Evolutionary conservation across 192 early-diverging fungal species (phyloP).

Genomic region (Kickxella alabastrina): DNA sequence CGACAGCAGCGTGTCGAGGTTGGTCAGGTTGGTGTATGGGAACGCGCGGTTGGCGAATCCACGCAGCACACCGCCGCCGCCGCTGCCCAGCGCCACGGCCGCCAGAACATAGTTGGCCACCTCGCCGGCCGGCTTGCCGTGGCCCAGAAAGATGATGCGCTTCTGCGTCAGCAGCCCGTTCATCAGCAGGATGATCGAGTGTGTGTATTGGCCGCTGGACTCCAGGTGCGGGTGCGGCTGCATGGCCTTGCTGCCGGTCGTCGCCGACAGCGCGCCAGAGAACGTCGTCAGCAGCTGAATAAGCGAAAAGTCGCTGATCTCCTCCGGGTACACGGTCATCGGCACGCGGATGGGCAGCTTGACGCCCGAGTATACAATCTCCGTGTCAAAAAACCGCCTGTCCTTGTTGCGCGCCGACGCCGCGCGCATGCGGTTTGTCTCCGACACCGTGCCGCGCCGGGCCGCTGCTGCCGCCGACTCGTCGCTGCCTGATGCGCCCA

Average conservation of each 20-base stretch:
- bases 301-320: slow-evolving; percentile 89
- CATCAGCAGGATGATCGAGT: slow-evolving; percentile 81
- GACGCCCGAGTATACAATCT: slow-evolving; percentile 77
- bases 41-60: slow-evolving; percentile 87
- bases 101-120: slow-evolving; percentile 90
- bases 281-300: slow-evolving; percentile 80
- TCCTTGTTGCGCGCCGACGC: slow-evolving; percentile 69
- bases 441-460: slow-evolving; percentile 52
- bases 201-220: slow-evolving; percentile 74
- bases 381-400: slow-evolving; percentile 82
- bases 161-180: slow-evolving; percentile 93
- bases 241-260: slow-evolving; percentile 45
- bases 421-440: slow-evolving; percentile 50
- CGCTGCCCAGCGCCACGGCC: slow-evolving; percentile 83
- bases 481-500: slow-evolving; percentile 16
- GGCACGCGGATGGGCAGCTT: slow-evolving; percentile 87
- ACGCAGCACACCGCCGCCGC: slow-evolving; percentile 79
- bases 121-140: slow-evolving; percentile 85
- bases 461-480: slow-evolving; percentile 15
- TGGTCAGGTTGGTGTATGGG: slow-evolving; percentile 84
- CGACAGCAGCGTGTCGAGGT: slow-evolving; percentile 78
- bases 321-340: slow-evolving; percentile 78
- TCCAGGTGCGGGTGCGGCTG: slow-evolving; percentile 92
- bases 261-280: slow-evolving; percentile 36
- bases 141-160: slow-evolving; percentile 85